Percentiles rank a stretch among this genome's conserved stretches.
phyloP scores from a whole-genome alignment of 2,329 filamentous ascomycete species.

The Colletotrichum noveboracense region DNA sequence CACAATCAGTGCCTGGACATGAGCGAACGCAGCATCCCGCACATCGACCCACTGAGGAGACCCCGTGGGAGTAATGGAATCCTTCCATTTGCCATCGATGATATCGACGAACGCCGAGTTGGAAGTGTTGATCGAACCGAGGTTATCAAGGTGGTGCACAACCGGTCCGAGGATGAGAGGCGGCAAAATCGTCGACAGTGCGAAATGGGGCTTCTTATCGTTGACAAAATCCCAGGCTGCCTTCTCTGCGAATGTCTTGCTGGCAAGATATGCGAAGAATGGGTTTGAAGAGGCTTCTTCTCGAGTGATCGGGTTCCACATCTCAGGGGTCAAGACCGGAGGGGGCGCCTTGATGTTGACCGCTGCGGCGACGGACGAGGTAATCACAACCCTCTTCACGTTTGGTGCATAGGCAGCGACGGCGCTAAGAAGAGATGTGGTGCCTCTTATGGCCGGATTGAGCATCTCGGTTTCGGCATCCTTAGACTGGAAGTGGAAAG shows the following conservation, averaged over 20 bases:
- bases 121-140: background rate
- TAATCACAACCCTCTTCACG: background rate
- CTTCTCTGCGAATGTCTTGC: background rate
- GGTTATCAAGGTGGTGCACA: background rate
- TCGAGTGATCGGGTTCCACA: background rate
- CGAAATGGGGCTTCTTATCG: background rate
- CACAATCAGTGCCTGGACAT: background rate
- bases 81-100: background rate
- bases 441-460: background rate
- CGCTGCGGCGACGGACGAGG: background rate
- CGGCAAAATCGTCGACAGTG: background rate
- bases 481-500: background rate
- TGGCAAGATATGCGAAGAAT: background rate
- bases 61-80: background rate
- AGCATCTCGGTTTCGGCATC: background rate
- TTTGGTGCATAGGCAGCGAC: background rate
- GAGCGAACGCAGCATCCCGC: background rate
- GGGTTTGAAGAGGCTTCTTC: background rate
- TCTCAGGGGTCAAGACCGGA: background rate
- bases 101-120: background rate
- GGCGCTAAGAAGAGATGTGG: background rate
- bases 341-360: background rate
- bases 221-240: background rate
- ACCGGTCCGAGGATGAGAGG: background rate
- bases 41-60: background rate